Percentiles rank a stretch among this genome's conserved stretches.
Conservation (phyloP, 768 basidiomycete species). For the Mycena galopus region DNA sequence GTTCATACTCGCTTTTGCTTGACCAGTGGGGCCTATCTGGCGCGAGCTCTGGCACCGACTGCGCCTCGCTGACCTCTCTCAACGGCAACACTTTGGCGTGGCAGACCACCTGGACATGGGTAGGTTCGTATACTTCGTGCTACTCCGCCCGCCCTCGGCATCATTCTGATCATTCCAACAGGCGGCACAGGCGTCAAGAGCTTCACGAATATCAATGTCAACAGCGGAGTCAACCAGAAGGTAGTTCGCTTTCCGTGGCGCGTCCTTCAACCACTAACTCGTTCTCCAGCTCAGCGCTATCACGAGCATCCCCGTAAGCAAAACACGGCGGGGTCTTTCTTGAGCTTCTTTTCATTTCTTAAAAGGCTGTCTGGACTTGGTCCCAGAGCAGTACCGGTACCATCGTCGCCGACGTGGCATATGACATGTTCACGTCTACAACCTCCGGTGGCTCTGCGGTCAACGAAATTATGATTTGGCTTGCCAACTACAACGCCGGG, state of each 20-base stretch:
- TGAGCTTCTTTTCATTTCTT: neutral
- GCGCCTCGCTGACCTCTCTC: constrained; percentile 51
- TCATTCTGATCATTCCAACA: constrained; percentile 41
- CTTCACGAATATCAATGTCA: constrained; percentile 63
- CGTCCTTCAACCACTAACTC: constrained; percentile 9
- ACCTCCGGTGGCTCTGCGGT: constrained; percentile 60
- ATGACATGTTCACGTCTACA: constrained; percentile 72
- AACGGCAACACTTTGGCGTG: constrained; percentile 50
- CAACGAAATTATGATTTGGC: constrained; percentile 76
- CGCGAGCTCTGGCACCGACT: constrained; percentile 56
- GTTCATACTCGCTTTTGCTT: constrained; percentile 24
- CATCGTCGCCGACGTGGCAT: constrained; percentile 69
- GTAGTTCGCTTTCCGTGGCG: constrained; percentile 39
- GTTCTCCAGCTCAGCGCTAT: constrained; percentile 62
- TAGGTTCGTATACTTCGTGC: neutral
- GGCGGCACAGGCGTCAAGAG: constrained; percentile 72
- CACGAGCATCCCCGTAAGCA: constrained; percentile 65
- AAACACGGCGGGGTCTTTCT: neutral
- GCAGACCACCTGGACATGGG: constrained; percentile 58
- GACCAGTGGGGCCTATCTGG: constrained; percentile 33
- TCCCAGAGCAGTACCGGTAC: constrained; percentile 55
- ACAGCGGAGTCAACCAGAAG: constrained; percentile 63
- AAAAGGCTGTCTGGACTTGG: constrained; percentile 72
- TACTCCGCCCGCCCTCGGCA: neutral
- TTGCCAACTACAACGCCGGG: constrained; percentile 67